Base-by-base conservation (phyloP, 176 grass and related monocot species). In the Raddia distichophylla region DNA sequence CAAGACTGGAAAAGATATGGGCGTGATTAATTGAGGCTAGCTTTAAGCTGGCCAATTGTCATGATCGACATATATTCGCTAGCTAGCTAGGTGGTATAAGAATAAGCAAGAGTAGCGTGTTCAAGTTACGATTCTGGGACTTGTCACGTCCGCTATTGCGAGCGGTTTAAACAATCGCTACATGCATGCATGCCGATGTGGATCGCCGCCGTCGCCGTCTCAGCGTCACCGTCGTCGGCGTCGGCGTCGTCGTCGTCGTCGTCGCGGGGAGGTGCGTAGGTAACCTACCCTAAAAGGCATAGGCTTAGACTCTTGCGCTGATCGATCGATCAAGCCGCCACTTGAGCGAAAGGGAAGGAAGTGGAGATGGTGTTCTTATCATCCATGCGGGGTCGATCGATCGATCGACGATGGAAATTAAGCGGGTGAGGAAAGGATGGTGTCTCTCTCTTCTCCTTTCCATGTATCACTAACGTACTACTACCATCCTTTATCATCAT, bases 231-330 rank as follows among this genome's bases (percentile, higher is more conserved):
- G 75, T 42, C 64, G 40, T 64, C 86, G 61, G 60, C 79, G 9
- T 46, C 51, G 60, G 55, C 77, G 48, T 7, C 18, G 64, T 22
- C 67, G 67, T 1, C 77, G 64, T 13, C 87, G 86, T 45, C 70
- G 55, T 44, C 77, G 71, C 76, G 64, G 55, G 61, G 61, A 80
- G 71, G 62, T 16, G 71, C 48, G 54, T 87, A 75, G 84, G 80
- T 73, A 73, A 90, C 88, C 88, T 86, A 86, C 88, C 88, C 88
- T 83, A 83, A 75, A 60, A 33, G 8, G 0, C 33, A 3, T 90
- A 90, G 88, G 53, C 78, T 73, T 73, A 78, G 88, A 83, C 79
- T 88, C 81, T 80, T 22, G 87, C 44, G 82, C 16, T 37, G 47
- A 71, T 67, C 16, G 47, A 71, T 67, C 16, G 64, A 67, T 69